These are phyloP conservation scores for Kickxella alabastrina DNA, from an alignment of 192 early-diverging fungal genomes.

Conservation along the genomic window DNA sequence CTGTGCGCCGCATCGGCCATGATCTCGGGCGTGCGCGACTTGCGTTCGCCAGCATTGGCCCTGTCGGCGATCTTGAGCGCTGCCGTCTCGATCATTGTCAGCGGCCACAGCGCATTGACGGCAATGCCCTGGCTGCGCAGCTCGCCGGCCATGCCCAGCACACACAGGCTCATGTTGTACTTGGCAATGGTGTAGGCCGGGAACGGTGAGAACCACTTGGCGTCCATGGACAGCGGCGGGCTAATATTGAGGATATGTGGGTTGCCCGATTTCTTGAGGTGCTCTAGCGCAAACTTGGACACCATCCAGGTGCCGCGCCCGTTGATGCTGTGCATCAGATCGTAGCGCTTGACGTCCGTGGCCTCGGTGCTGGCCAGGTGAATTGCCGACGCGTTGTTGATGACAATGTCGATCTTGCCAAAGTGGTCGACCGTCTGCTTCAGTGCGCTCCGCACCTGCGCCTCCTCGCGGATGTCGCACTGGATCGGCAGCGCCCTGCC, in stretches of 20 bases:
- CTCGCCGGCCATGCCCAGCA: slow-evolving; percentile 70
- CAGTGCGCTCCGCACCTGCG: slow-evolving; percentile 65
- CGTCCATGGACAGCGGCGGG: slow-evolving; percentile 66
- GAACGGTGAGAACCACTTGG: slow-evolving; percentile 65
- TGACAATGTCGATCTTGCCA: slow-evolving; percentile 77
- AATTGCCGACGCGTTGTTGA: slow-evolving; percentile 81
- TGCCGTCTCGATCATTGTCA: slow-evolving; percentile 70
- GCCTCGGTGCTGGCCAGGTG: slow-evolving; percentile 57
- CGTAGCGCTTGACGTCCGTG: slow-evolving; percentile 61
- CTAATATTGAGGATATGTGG: slow-evolving; percentile 73
- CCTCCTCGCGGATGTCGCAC: slow-evolving; percentile 82
- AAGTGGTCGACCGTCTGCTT: slow-evolving; percentile 62
- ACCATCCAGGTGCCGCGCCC: slow-evolving; percentile 77
- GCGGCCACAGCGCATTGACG: slow-evolving; percentile 75
- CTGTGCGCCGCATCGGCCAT: slow-evolving; percentile 76
- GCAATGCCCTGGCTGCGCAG: slow-evolving; percentile 61
- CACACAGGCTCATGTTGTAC: slow-evolving; percentile 72
- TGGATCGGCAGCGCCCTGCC: slow-evolving; percentile 71
- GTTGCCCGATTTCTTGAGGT: slow-evolving; percentile 65
- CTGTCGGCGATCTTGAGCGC: slow-evolving; percentile 51
- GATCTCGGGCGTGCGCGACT: slow-evolving; percentile 56
- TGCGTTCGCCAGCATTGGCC: slow-evolving; percentile 5
- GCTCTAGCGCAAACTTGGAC: slow-evolving; percentile 60
- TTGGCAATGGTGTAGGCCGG: slow-evolving; percentile 70
- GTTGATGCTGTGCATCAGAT: slow-evolving; percentile 75